A percentile compares a stretch with the other conserved stretches of the same genome.
Evolutionary conservation across 768 basidiomycete genomes (phyloP).

Genomic region (Crucibulum laeve): DNA sequence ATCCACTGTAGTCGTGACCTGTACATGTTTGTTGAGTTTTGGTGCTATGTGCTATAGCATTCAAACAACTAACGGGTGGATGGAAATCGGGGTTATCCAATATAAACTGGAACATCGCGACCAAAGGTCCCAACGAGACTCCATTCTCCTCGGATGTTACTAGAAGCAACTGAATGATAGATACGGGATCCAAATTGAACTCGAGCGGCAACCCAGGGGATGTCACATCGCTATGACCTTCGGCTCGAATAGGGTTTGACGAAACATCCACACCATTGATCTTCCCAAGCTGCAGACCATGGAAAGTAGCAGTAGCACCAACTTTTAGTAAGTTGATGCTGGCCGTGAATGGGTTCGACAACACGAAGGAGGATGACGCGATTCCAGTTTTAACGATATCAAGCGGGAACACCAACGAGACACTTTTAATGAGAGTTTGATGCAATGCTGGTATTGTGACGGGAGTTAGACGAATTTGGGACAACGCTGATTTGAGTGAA

Average conservation of each 20-base stretch:
- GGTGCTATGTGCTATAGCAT: background rate
- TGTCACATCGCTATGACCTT: conserved; percentile 53
- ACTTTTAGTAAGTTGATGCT: conserved; percentile 61
- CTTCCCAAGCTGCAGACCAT: conserved; percentile 51
- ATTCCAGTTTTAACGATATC: conserved; percentile 59
- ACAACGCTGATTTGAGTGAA: conserved; percentile 58
- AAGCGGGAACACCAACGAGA: conserved; percentile 55
- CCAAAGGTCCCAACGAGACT: conserved; percentile 59
- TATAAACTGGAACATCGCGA: conserved; percentile 50
- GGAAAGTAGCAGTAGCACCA: conserved; percentile 49
- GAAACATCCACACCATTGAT: conserved; percentile 54
- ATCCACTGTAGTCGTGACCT: conserved; percentile 57
- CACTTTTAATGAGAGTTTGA: conserved; percentile 53
- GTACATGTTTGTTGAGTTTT: background rate
- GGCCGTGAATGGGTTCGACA: conserved; percentile 71
- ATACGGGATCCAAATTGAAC: conserved; percentile 61
- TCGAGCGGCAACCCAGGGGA: conserved; percentile 55
- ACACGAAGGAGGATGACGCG: conserved; percentile 51
- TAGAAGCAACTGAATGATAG: conserved; percentile 53
- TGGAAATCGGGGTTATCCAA: conserved; percentile 44
- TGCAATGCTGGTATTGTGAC: conserved; percentile 63
- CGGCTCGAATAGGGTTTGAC: conserved; percentile 52
- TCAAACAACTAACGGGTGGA: conserved; percentile 37
- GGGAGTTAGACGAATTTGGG: conserved; percentile 53
- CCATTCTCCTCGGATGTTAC: conserved; percentile 46